phyloP scores from a whole-genome alignment of 2,329 filamentous ascomycete species.

The Pseudogymnoascus sp. region DNA sequence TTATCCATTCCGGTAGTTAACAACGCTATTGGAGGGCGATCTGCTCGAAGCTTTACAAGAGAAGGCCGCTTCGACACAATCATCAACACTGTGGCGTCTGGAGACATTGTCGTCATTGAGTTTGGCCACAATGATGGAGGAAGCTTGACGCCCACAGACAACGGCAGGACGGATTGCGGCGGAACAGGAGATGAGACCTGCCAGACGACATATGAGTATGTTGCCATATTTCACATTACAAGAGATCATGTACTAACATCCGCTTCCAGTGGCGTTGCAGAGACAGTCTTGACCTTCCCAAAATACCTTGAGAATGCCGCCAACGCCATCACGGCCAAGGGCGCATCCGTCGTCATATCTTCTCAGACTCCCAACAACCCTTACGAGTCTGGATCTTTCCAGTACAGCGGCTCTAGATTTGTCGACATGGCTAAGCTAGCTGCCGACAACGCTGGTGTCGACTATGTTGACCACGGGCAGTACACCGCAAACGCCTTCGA shows the following conservation, averaged over 20 bases:
- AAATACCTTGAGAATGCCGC: conserved; percentile 22
- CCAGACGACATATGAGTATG: conserved; percentile 10
- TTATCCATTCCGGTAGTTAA: conserved; percentile 34
- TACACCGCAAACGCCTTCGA: conserved; percentile 19
- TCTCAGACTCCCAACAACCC: conserved; percentile 57
- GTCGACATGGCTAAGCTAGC: conserved; percentile 38
- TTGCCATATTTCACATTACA: background rate
- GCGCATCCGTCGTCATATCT: conserved; percentile 52
- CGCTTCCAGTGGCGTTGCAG: background rate
- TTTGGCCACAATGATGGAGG: conserved; percentile 69
- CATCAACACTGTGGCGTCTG: conserved; percentile 41
- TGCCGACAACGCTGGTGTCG: conserved; percentile 18
- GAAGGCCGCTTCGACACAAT: conserved; percentile 58
- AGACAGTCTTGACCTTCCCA: conserved; percentile 3
- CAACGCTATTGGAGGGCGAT: conserved; percentile 56
- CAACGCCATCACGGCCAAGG: conserved; percentile 38
- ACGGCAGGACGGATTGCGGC: conserved; percentile 52
- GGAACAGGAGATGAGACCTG: conserved; percentile 22
- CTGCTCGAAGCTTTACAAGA: conserved; percentile 55
- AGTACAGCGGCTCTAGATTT: conserved; percentile 42
- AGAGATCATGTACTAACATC: background rate
- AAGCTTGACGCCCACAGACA: conserved; percentile 44
- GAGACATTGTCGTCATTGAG: conserved; percentile 63
- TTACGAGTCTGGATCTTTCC: conserved; percentile 48
- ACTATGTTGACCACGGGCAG: conserved; percentile 19